A percentile compares a stretch with the other conserved stretches of the same genome.
Conservation (phyloP, 1,284 basidiomycete genomes). For the Boletellus dicymbophilus region DNA sequence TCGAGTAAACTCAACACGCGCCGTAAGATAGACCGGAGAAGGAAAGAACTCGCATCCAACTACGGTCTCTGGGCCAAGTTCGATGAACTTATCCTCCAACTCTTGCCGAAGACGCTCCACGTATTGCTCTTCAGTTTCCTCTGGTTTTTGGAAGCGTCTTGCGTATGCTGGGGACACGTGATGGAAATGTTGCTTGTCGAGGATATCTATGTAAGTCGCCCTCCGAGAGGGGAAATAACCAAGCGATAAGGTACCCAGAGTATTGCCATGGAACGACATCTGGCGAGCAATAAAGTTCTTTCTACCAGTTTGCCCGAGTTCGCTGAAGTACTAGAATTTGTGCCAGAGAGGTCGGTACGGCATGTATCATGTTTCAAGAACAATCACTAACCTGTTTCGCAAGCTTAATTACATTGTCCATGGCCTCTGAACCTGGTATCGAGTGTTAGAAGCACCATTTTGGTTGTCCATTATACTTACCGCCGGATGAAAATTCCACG, state of each 20-base stretch:
- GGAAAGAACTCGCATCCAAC: constrained; percentile 60
- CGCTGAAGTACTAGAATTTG: constrained; percentile 59
- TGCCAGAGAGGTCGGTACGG: constrained; percentile 6
- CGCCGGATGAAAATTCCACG: constrained; percentile 72
- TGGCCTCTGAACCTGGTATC: constrained; percentile 74
- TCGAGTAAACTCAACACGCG: constrained; percentile 14
- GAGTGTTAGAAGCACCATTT: constrained; percentile 1
- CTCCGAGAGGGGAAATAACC: constrained; percentile 67
- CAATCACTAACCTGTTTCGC: constrained; percentile 63
- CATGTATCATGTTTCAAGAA: no score
- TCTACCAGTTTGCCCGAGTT: constrained; percentile 68
- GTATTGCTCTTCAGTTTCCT: constrained; percentile 77
- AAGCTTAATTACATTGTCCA: constrained; percentile 81
- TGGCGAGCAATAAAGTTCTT: constrained; percentile 79
- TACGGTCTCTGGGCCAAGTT: constrained; percentile 79
- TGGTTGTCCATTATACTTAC: constrained; percentile 32
- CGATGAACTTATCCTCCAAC: constrained; percentile 81
- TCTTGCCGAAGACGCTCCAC: constrained; percentile 75
- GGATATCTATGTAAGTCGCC: constrained; percentile 62
- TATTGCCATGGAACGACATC: constrained; percentile 86
- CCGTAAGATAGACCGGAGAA: background rate
- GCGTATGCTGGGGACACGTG: constrained; percentile 88
- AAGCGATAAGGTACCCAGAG: constrained; percentile 67
- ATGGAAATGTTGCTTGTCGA: constrained; percentile 68
- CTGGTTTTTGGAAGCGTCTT: constrained; percentile 66